Conservation (phyloP, 768 basidiomycete genomes). For the Lactarius sanguifluus region DNA sequence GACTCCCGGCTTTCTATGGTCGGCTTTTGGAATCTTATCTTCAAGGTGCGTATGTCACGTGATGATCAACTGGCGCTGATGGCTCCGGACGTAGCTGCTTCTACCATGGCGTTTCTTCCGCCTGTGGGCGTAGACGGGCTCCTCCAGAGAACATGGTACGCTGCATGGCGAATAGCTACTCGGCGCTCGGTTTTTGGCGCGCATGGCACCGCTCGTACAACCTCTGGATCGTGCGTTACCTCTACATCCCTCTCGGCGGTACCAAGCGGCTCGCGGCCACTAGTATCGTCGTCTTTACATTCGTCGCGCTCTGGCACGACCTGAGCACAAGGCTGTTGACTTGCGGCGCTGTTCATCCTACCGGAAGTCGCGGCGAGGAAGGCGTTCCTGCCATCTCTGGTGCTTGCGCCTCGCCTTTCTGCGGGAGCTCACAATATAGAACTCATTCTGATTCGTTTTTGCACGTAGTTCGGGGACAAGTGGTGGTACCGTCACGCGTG, state of each 20-base stretch:
- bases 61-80: no score
- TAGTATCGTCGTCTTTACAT: conserved; percentile 83
- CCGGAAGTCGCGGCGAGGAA: conserved; percentile 73
- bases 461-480: conserved; percentile 58
- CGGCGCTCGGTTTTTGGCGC: conserved; percentile 89
- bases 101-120: conserved; percentile 98
- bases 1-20: conserved; percentile 81
- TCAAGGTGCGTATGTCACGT: conserved; percentile 60
- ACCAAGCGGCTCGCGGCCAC: conserved; percentile 55
- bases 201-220: conserved; percentile 98
- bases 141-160: conserved; percentile 98
- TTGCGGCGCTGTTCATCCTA: conserved; percentile 83
- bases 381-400: conserved; percentile 57
- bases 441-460: not conserved
- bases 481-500: conserved; percentile 87
- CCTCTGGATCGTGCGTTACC: conserved; percentile 89
- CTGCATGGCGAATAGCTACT: conserved; percentile 97
- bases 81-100: conserved; percentile 51
- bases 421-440: no score
- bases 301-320: conserved; percentile 98
- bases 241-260: conserved; percentile 93
- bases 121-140: conserved; percentile 75
- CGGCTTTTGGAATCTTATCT: conserved; percentile 94
- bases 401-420: no score
- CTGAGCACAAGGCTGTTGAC: conserved; percentile 87